Conservation (phyloP, 768 basidiomycete species). For the Lentinula boryana region DNA sequence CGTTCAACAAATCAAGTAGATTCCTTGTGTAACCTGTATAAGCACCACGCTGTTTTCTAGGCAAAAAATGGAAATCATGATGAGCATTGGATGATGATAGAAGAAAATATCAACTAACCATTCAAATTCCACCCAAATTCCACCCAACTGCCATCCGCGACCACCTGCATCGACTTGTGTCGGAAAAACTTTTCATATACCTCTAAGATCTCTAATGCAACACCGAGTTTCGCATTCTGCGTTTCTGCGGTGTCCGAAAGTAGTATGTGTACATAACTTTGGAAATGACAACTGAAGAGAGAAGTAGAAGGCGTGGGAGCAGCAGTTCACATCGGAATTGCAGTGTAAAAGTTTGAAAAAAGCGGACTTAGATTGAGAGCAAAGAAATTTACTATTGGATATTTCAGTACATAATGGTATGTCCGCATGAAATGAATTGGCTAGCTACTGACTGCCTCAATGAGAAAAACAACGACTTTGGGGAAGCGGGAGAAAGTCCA, state of each 20-base stretch:
- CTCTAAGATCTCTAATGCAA: no score
- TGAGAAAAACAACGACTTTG: background rate
- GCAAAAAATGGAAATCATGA: background rate
- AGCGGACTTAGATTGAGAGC: background rate
- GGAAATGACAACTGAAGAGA: no score
- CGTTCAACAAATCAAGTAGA: background rate
- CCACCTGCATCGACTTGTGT: background rate
- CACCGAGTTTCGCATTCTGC: no score
- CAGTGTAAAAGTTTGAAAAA: no score
- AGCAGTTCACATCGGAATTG: no score
- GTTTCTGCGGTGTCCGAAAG: no score
- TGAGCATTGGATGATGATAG: background rate
- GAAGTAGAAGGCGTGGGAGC: no score
- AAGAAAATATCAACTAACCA: background rate
- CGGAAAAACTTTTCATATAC: no score
- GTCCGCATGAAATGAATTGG: background rate
- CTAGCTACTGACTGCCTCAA: background rate
- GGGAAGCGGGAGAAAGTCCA: background rate
- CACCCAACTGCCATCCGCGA: background rate
- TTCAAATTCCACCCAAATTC: background rate
- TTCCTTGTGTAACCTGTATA: background rate
- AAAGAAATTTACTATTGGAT: background rate
- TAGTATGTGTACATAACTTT: no score
- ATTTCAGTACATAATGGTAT: background rate
- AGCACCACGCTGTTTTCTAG: background rate